Evolutionary conservation across 2,329 filamentous ascomycete species (phyloP).

Genomic region (Lachnellula occidentalis): DNA sequence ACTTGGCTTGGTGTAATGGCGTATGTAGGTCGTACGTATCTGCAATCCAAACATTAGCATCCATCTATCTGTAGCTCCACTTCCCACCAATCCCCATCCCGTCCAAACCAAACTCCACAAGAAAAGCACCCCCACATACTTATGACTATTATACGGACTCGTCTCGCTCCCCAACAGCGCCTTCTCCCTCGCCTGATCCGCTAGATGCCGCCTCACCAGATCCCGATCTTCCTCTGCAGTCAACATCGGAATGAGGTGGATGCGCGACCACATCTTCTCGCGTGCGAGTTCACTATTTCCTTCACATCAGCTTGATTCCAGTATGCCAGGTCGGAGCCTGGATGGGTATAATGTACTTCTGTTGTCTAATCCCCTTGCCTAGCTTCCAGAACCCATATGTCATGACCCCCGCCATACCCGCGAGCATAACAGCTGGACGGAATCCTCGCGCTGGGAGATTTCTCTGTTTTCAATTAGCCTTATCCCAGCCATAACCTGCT

Average conservation of each 20-base stretch:
- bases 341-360: slow-evolving; percentile 60
- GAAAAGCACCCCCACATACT: slow-evolving; percentile 48
- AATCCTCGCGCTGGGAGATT: slow-evolving; percentile 91
- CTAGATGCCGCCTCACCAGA: slow-evolving; percentile 78
- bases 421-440: slow-evolving; percentile 72
- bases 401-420: slow-evolving; percentile 74
- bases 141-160: slow-evolving; percentile 81
- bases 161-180: slow-evolving; percentile 78
- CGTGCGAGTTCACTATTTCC: slow-evolving; percentile 74
- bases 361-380: slow-evolving; percentile 77
- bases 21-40: slow-evolving; percentile 78
- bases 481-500: neutral
- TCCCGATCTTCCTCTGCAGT: slow-evolving; percentile 97
- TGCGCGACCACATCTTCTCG: slow-evolving; percentile 97
- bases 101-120: neutral
- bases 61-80: neutral
- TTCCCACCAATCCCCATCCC: neutral
- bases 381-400: slow-evolving; percentile 86
- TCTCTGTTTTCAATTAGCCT: slow-evolving; percentile 48
- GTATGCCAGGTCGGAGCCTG: neutral
- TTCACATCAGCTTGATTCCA: slow-evolving; percentile 6
- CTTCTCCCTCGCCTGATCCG: slow-evolving; percentile 86
- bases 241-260: slow-evolving; percentile 87
- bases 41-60: slow-evolving; percentile 32
- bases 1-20: slow-evolving; percentile 56